A percentile compares a stretch with the other conserved stretches of the same genome.
phyloP scores from a whole-genome alignment of 768 basidiomycete species.

The Glaciozyma antarctica region DNA sequence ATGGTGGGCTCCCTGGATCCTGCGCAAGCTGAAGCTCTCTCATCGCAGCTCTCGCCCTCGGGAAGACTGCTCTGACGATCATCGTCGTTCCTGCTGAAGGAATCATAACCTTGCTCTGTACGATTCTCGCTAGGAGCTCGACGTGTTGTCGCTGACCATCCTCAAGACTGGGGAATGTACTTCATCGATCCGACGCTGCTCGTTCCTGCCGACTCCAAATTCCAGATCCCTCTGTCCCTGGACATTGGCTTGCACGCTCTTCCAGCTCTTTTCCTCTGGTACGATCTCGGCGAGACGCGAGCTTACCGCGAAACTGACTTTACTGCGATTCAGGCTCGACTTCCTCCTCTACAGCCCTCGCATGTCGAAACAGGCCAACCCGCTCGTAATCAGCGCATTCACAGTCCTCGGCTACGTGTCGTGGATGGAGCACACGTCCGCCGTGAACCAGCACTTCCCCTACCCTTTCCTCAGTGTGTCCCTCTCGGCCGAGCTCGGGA shows the following conservation, averaged over 20 bases:
- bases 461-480: constrained; percentile 30
- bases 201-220: constrained; percentile 20
- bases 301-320: neutral
- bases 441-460: constrained; percentile 24
- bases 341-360: constrained; percentile 32
- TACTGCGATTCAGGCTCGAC: constrained; percentile 12
- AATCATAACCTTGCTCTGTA: neutral
- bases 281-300: neutral
- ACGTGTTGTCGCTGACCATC: constrained; percentile 3
- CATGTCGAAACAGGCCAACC: constrained; percentile 22
- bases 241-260: constrained; percentile 31
- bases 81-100: constrained; percentile 27
- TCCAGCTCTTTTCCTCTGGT: constrained; percentile 32
- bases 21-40: neutral
- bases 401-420: constrained; percentile 6
- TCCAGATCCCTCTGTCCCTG: constrained; percentile 25
- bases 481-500: too few species aligned
- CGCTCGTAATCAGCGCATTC: constrained; percentile 8
- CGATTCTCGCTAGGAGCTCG: too few species aligned
- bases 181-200: constrained; percentile 28
- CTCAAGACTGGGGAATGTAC: constrained; percentile 29
- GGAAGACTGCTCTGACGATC: constrained; percentile 22
- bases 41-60: constrained; percentile 13
- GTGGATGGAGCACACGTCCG: constrained; percentile 30
- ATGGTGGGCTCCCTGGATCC: too few species aligned